Base-by-base conservation (phyloP, 106 monocot genomes). In the Dendrobium officinale region DNA sequence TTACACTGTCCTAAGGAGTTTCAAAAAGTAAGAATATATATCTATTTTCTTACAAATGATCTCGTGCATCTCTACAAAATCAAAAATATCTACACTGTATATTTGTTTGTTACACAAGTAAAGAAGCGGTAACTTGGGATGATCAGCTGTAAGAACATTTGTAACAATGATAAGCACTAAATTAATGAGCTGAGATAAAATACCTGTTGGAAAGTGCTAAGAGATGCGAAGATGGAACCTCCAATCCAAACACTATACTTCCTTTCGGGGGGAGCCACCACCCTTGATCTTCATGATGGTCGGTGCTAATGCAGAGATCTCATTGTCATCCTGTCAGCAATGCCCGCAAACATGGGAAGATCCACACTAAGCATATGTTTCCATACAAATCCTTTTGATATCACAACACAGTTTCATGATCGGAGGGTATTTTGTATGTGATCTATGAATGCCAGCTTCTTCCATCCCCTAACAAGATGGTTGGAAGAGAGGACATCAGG, bases 181-280 rank as follows among this genome's bases (percentile, higher is more conserved):
- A 66, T 24, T 24, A 26, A 24, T 66, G 26, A 66, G 64, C 2
- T 24, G 7, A 66, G 22, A 66, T 51, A 51, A 51, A 11, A 51
- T 51, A 76, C 76, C 76, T 76, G 76, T 20, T 76, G 76, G 26
- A 76, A 76, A 11, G 76, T 76, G 26, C 76, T 51, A n/a, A 76
- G 42, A 45, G 49, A 76, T 24, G 76, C 76, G 13, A 76, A 51
- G 49, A 76, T 76, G 19, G 76, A 76, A 48, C 76, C 76, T 17
- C 76, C 76, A 51, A 76, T 76, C 76, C 76, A 76, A 51, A 49
- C 76, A 51, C 76, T 76, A 10, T 76, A 76, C 49, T 76, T 76
- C 42, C 76, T 76, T 51, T 76, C 76, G 5, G 76, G 76, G 5
- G 76, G 76, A 76, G 76, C 76, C 22, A 76, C 76, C 49, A 76